phyloP scores from a whole-genome alignment of 2,329 filamentous ascomycete genomes.

The Aciculosporium take region DNA sequence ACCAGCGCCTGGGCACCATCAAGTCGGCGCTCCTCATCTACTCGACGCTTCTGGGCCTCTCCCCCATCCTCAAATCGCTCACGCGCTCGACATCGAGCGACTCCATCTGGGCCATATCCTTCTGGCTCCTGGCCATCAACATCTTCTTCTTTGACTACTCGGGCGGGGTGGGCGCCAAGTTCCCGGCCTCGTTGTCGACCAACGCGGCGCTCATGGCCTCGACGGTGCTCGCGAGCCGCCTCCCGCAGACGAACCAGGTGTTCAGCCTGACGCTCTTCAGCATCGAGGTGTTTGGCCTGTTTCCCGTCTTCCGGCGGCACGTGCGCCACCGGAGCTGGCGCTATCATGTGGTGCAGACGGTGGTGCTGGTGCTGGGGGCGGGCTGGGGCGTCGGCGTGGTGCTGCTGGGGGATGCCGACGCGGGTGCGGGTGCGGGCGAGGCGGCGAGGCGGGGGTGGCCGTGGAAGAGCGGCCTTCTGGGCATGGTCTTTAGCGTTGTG shows the following conservation, averaged over 20 bases:
- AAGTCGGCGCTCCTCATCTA: slow-evolving; percentile 92
- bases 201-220: slow-evolving; percentile 95
- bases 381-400: slow-evolving; percentile 62
- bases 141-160: slow-evolving; percentile 98
- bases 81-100: slow-evolving; percentile 84
- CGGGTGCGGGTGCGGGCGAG: too few species aligned
- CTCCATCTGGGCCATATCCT: slow-evolving; percentile 94
- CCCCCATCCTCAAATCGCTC: slow-evolving; percentile 91
- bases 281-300: slow-evolving; percentile 93
- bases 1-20: slow-evolving; percentile 56
- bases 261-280: slow-evolving; percentile 91
- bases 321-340: slow-evolving; percentile 68
- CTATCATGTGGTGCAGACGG: slow-evolving; percentile 65
- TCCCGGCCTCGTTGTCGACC: slow-evolving; percentile 67
- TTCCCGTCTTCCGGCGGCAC: slow-evolving; percentile 91
- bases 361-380: slow-evolving; percentile 62
- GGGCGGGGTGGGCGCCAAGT: slow-evolving; percentile 47
- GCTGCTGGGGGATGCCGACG: too few species aligned
- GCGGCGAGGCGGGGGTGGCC: slow-evolving; percentile 26
- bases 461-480: slow-evolving; percentile 47
- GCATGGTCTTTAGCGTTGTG: slow-evolving; percentile 62
- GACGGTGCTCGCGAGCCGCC: slow-evolving; percentile 78
- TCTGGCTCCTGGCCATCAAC: slow-evolving; percentile 85
- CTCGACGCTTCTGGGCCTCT: slow-evolving; percentile 78
- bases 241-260: slow-evolving; percentile 83